Base-by-base conservation (phyloP, 371 early-diverging fungal genomes). In the Mortierella sp. region DNA sequence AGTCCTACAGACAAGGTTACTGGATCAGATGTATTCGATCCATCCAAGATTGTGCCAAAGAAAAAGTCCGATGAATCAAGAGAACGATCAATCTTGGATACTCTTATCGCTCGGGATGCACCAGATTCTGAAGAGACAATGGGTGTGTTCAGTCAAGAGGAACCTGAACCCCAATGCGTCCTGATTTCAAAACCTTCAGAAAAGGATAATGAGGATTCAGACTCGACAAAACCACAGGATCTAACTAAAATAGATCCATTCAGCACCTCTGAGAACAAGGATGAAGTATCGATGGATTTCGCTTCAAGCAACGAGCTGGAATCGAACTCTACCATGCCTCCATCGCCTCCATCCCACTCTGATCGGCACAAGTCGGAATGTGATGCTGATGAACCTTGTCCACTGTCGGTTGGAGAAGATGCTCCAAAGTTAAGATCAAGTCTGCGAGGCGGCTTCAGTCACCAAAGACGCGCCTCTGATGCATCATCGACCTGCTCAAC, bases 261-360 rank as follows among this genome's bases (percentile, higher is more conserved):
- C 55, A 55, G 19, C 11, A 0, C 21, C 22, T 24, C 28, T 10
- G 57, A 19, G 3, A 63, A 38, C 11, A 41, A 28, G 9, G 55
- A 62, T n/a, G 50, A 21, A n/a, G 58, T 4, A 47, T 58, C 43
- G 47, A 32, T 64, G 13, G 50, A 70, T 47, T 64, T 70, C 58
- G 70, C 70, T 3, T 43, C 65, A 9, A 70, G 58, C 21, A 50
- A 66, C 2, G 67, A 61, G 7, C n/a, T 60, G 11, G 72, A 61
- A 5, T 60, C 72, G n/a, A 24, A 58, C 58, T 62, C 63, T 48
- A 58, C 48, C 40, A 58, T 74, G 69, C 58, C 68, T 21, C 63
- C 58, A n/a, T 68, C 74, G 69, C 58, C 68, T 21, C 63, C 58
- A n/a, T 68, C 74, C 1, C 63, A 74, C 43, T 74, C 68, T 63